Base-by-base conservation (phyloP, 1,284 basidiomycete species). In the Acaromyces ingoldii region DNA sequence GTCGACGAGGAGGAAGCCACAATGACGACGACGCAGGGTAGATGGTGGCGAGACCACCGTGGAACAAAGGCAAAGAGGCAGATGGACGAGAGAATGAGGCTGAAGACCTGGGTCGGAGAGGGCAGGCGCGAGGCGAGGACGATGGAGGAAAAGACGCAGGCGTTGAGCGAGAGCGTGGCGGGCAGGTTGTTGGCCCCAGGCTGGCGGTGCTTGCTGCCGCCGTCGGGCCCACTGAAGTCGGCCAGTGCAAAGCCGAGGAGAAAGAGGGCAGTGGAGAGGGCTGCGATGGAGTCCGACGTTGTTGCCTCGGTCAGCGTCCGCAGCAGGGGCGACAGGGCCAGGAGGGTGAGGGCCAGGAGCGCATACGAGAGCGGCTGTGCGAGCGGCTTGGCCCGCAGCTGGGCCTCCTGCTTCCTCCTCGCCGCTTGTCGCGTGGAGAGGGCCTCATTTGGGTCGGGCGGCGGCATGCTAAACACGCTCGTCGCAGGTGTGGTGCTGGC, bases 251-350 rank as follows among this genome's bases (percentile, higher is more conserved):
- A 77, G 69, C 85, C 84, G 36, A 85, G 76, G 36, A 80, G 76
- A 65, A 87, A 84, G 29, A 90, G 79, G 60, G 78, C 78, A 11
- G 82, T 82, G 41, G 89, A 84, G 40, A 97, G 78, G 6, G 92
- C 92, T 91, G 91, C 97, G 63, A 97, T 95, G 24, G 90, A 91
- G 75, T 98, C 95, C 11, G 86, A 88, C 17, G 93, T 96, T 0
- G 92, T 97, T 6, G 92, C 89, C 36, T 89, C 88, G 10, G 91
- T 95, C 62, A 98, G 78, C 1, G 92, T 96, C 60, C 87, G 83
- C 52, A 98, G 79, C 4, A 97, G 87, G 1, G 95, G 95, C 0
- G 91, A 87, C 38, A 97, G 81, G 4, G 91, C 85, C 76, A 93
- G 83, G 51, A 98, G 81, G 2, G 89, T 83, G 5, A 97, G 81